phyloP scores from a whole-genome alignment of 768 basidiomycete genomes.

The Lepiota brunneoincarnata region DNA sequence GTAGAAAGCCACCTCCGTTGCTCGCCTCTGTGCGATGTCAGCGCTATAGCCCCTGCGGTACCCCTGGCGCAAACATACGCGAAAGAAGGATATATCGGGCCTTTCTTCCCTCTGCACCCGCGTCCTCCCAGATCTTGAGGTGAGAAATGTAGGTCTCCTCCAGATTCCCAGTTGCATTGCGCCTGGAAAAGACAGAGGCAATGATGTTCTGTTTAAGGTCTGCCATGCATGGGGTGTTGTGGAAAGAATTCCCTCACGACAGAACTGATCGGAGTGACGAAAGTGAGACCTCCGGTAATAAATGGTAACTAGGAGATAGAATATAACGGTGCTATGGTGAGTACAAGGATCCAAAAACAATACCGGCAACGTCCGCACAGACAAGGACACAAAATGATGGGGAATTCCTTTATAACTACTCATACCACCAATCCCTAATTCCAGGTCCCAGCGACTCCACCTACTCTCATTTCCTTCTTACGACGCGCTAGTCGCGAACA shows the following conservation, averaged over 20 bases:
- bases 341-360: slow-evolving; percentile 29
- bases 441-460: slow-evolving; percentile 17
- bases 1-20: slow-evolving; percentile 69
- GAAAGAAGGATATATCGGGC: slow-evolving; percentile 89
- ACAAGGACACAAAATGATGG: background rate
- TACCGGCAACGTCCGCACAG: slow-evolving; percentile 32
- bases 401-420: slow-evolving; percentile 5
- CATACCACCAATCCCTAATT: slow-evolving; percentile 7
- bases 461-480: slow-evolving; percentile 16
- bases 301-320: background rate
- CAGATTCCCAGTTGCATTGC: slow-evolving; percentile 57
- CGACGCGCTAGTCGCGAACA: slow-evolving; percentile 20
- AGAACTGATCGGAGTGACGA: background rate
- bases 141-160: slow-evolving; percentile 86
- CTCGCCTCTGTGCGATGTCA: slow-evolving; percentile 44
- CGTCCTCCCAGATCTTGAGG: slow-evolving; percentile 93
- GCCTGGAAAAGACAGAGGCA: slow-evolving; percentile 76
- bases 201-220: slow-evolving; percentile 72
- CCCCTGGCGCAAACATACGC: slow-evolving; percentile 52
- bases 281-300: background rate
- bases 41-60: background rate
- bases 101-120: slow-evolving; percentile 68
- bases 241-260: background rate
- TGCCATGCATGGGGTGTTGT: slow-evolving; percentile 26
- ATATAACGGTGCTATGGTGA: slow-evolving; percentile 2